Percentiles rank a stretch among this genome's conserved stretches.
These are phyloP conservation scores for Circinella umbellata DNA, from an alignment of 371 early-diverging fungal genomes.

Conservation along the genomic window DNA sequence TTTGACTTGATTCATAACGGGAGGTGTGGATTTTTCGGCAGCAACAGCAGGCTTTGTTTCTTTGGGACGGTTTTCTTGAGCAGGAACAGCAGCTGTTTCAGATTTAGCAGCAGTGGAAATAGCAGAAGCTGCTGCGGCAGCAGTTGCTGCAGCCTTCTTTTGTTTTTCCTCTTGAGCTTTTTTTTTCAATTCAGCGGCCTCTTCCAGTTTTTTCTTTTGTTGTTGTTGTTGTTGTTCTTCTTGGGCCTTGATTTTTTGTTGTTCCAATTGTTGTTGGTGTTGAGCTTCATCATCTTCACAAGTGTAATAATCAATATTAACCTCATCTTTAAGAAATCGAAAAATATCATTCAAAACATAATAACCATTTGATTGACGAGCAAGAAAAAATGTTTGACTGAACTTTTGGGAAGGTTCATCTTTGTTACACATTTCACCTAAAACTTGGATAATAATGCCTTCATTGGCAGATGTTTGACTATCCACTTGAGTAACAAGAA, in stretches of 20 bases:
- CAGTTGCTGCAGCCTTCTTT: background rate
- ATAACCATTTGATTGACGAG: conserved; percentile 86
- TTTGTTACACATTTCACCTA: conserved; percentile 90
- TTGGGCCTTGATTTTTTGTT: conserved; percentile 17
- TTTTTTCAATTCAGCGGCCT: background rate
- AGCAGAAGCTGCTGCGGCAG: background rate
- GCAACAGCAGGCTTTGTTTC: background rate
- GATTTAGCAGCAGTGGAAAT: background rate
- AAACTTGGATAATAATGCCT: conserved; percentile 85
- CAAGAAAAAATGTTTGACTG: conserved; percentile 89
- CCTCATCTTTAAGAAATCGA: conserved; percentile 86
- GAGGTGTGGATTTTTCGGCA: background rate
- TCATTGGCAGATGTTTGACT: conserved; percentile 73
- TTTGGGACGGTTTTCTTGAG: too few species aligned
- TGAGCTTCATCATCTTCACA: conserved; percentile 34
- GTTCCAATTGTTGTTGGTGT: conserved; percentile 15
- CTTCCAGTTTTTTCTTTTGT: background rate
- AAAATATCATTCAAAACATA: conserved; percentile 93
- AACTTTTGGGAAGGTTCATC: conserved; percentile 81
- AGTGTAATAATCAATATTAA: conserved; percentile 29
- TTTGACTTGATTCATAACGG: conserved; percentile 12
- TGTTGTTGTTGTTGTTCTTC: conserved; percentile 1
- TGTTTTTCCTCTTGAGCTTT: background rate
- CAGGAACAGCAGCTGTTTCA: too few species aligned
- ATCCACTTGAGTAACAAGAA: conserved; percentile 86